phyloP scores from a whole-genome alignment of 257 asterid species.

The Euphrasia confusa region DNA sequence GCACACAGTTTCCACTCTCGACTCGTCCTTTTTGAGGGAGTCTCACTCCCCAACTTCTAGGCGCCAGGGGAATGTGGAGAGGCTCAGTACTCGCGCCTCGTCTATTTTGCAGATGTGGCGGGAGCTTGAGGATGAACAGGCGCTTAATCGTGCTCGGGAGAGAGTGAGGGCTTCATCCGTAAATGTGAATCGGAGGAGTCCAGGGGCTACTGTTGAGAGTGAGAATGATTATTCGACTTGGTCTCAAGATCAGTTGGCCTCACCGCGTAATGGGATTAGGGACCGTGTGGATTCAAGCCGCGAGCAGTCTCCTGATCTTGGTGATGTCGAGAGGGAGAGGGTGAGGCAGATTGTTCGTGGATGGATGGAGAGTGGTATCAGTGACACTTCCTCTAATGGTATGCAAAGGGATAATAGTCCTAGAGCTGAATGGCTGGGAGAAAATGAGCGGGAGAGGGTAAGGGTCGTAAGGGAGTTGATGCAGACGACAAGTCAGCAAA shows the following conservation, averaged over 20 bases:
- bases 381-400: constrained; percentile 51
- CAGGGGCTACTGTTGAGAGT: constrained; percentile 56
- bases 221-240: constrained; percentile 67
- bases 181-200: constrained; percentile 57
- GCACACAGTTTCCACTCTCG: constrained; percentile 89
- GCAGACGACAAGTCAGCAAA: constrained; percentile 91
- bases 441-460: constrained; percentile 88
- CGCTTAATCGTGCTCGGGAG: constrained; percentile 59
- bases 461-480: constrained; percentile 88
- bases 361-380: constrained; percentile 84
- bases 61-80: constrained; percentile 74
- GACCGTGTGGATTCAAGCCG: constrained; percentile 59
- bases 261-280: constrained; percentile 40
- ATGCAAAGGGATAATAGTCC: constrained; percentile 46
- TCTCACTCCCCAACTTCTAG: constrained; percentile 76
- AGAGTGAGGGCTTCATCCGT: constrained; percentile 52
- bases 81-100: constrained; percentile 70
- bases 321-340: constrained; percentile 90
- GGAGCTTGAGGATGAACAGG: constrained; percentile 91
- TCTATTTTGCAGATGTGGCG: constrained; percentile 96
- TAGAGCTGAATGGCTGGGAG: constrained; percentile 85
- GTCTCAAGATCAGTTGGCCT: constrained; percentile 50
- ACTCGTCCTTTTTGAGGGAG: constrained; percentile 88
- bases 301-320: constrained; percentile 82
- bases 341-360: constrained; percentile 89